phyloP scores from a whole-genome alignment of 805 yeast species.

The Nakazawaea populi region DNA sequence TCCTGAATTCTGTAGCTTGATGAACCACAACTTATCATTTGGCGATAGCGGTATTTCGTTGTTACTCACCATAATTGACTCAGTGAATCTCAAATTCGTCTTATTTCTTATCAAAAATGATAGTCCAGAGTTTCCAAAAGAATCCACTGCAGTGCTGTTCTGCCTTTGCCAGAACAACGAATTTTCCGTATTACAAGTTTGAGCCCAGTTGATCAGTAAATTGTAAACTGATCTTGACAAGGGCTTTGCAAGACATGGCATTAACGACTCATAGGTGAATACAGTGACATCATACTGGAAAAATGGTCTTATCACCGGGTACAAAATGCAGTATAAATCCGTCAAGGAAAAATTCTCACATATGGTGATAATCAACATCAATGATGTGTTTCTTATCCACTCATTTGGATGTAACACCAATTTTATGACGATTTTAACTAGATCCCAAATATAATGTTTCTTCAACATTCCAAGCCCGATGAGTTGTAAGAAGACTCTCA shows the following conservation, averaged over 20 bases:
- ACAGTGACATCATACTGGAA: slow-evolving; percentile 72
- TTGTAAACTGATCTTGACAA: slow-evolving; percentile 60
- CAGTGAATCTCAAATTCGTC: slow-evolving; percentile 10
- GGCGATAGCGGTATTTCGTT: slow-evolving; percentile 51
- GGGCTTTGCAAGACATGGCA: slow-evolving; percentile 64
- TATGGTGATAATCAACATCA: slow-evolving; percentile 56
- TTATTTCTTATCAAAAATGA: slow-evolving; percentile 24
- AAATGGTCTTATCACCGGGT: slow-evolving; percentile 74
- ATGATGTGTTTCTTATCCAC: slow-evolving; percentile 69
- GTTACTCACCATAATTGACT: slow-evolving; percentile 19
- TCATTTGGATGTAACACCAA: slow-evolving; percentile 81
- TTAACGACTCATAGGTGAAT: slow-evolving; percentile 59
- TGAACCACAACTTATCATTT: slow-evolving; percentile 71
- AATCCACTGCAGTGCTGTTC: slow-evolving; percentile 21
- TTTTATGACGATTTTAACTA: slow-evolving; percentile 43
- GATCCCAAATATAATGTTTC: slow-evolving; percentile 46
- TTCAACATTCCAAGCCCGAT: slow-evolving; percentile 51
- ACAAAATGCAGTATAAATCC: slow-evolving; percentile 75
- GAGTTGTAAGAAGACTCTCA: slow-evolving; percentile 52
- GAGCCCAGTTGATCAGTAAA: slow-evolving; percentile 65
- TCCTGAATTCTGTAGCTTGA: slow-evolving; percentile 67
- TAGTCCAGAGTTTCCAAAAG: slow-evolving; percentile 39
- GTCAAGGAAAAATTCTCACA: slow-evolving; percentile 63
- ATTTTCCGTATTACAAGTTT: slow-evolving; percentile 34
- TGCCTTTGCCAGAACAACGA: slow-evolving; percentile 77